phyloP scores from a whole-genome alignment of 805 yeast genomes.

The Blastobotrys peoriensis region DNA sequence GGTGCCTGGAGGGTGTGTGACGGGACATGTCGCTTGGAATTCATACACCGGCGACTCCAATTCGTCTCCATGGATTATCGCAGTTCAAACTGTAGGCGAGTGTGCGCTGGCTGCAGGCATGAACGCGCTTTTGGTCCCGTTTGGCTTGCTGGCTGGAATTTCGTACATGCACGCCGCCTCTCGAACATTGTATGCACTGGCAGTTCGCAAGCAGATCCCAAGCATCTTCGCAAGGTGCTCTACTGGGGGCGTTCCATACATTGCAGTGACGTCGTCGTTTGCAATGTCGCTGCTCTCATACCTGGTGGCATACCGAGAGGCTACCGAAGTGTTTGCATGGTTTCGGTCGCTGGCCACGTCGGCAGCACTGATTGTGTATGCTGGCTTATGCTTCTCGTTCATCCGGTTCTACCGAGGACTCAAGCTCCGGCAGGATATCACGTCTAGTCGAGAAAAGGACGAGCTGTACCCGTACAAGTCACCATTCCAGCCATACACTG shows the following conservation, averaged over 20 bases:
- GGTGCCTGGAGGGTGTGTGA: constrained; percentile 3
- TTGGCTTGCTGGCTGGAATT: constrained; percentile 52
- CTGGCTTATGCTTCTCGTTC: constrained; percentile 60
- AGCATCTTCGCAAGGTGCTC: constrained; percentile 53
- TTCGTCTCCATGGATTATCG: constrained; percentile 43
- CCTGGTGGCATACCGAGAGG: constrained; percentile 50
- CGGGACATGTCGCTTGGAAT: constrained; percentile 3
- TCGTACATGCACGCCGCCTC: constrained; percentile 58
- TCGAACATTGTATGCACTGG: constrained; percentile 49
- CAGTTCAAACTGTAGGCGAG: constrained; percentile 46
- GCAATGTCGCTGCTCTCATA: constrained; percentile 55
- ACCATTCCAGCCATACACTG: constrained; percentile 64
- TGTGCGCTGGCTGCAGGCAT: constrained; percentile 46
- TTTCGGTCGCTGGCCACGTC: constrained; percentile 64
- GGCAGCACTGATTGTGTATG: constrained; percentile 75
- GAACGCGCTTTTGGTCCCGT: constrained; percentile 48
- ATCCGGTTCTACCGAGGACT: constrained; percentile 60
- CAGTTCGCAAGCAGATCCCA: constrained; percentile 57
- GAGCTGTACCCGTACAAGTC: constrained; percentile 62
- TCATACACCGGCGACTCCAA: constrained; percentile 8
- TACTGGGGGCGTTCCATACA: constrained; percentile 64
- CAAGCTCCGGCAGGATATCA: constrained; percentile 55
- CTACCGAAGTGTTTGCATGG: constrained; percentile 60
- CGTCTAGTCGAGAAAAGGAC: constrained; percentile 46
- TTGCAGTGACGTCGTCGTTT: constrained; percentile 60